A percentile compares a stretch with the other conserved stretches of the same genome.
Conservation (phyloP, 768 basidiomycete species). For the Heimioporus sp. region DNA sequence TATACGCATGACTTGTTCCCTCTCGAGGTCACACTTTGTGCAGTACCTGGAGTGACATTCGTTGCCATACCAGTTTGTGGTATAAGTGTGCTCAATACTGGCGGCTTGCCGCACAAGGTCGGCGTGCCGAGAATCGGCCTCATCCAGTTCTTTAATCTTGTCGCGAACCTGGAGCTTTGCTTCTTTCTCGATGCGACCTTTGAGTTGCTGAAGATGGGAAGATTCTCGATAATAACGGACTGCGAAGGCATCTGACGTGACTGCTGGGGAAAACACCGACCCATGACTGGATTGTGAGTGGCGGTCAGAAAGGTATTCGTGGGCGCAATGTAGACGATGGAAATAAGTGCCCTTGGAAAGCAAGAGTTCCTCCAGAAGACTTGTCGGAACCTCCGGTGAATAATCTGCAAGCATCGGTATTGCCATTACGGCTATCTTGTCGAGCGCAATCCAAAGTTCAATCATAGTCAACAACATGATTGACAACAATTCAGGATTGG, state of each 20-base stretch:
- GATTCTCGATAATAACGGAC: conserved; percentile 35
- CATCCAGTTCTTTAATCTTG: conserved; percentile 32
- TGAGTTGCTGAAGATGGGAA: conserved; percentile 19
- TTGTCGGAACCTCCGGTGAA: conserved; percentile 31
- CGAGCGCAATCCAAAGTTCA: conserved; percentile 39
- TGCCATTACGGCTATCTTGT: conserved; percentile 17
- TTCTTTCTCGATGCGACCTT: conserved; percentile 25
- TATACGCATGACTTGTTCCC: conserved; percentile 26
- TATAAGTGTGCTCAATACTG: not conserved
- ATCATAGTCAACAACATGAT: conserved; percentile 39
- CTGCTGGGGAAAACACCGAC: conserved; percentile 34
- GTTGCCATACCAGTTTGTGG: not conserved
- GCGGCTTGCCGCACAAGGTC: conserved; percentile 4
- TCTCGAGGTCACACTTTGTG: conserved; percentile 27
- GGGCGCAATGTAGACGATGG: conserved; percentile 22
- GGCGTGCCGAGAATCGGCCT: conserved; percentile 17
- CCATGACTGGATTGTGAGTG: conserved; percentile 11
- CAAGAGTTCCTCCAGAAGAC: conserved; percentile 26
- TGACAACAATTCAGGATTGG: conserved; percentile 39
- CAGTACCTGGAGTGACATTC: conserved; percentile 11
- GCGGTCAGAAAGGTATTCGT: conserved; percentile 34
- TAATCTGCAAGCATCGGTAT: conserved; percentile 29
- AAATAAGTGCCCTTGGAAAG: conserved; percentile 28
- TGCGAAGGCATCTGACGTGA: conserved; percentile 25
- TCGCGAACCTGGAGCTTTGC: conserved; percentile 17